Evolutionary conservation across 176 grass and related monocot genomes (phyloP).

Genomic region (Phoenix dactylifera): DNA sequence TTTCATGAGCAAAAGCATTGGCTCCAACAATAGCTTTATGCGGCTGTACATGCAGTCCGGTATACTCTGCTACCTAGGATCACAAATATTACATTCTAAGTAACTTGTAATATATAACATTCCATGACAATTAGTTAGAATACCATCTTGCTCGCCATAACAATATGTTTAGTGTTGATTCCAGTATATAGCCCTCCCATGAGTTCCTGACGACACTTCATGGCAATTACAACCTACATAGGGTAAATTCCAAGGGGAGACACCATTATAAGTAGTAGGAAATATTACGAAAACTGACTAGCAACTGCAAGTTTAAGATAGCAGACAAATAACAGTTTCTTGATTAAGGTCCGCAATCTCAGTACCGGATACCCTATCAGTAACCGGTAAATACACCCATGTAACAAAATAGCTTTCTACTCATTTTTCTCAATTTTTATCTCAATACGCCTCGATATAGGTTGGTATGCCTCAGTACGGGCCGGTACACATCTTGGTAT

Average conservation of each 20-base stretch:
- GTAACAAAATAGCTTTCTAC: too few relatives aligned
- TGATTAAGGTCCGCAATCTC: too few relatives aligned
- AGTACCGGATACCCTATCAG: too few relatives aligned
- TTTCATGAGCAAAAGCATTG: slow-evolving; percentile 99
- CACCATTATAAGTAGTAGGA: not conserved
- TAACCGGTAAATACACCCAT: too few relatives aligned
- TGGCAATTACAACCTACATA: slow-evolving; percentile 79
- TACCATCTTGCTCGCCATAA: slow-evolving; percentile 94
- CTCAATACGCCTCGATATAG: too few relatives aligned
- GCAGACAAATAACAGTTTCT: too few relatives aligned
- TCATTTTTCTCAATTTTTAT: too few relatives aligned
- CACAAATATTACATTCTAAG: not conserved
- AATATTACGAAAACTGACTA: not conserved
- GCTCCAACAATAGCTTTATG: slow-evolving; percentile 99
- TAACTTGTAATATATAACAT: slow-evolving; percentile 1
- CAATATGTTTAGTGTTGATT: slow-evolving; percentile 82
- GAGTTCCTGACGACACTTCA: slow-evolving; percentile 71
- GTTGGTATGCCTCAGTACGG: too few relatives aligned
- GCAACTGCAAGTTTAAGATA: too few relatives aligned
- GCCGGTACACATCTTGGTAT: too few relatives aligned
- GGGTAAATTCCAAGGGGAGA: not conserved
- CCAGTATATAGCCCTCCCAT: slow-evolving; percentile 76
- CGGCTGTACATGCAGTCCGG: slow-evolving; percentile 78
- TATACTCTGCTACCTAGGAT: slow-evolving; percentile 90
- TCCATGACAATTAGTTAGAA: not conserved